Percentiles rank a stretch among this genome's conserved stretches.
Conservation (phyloP, 1,284 basidiomycete genomes). For the Trichosporon sp. region DNA sequence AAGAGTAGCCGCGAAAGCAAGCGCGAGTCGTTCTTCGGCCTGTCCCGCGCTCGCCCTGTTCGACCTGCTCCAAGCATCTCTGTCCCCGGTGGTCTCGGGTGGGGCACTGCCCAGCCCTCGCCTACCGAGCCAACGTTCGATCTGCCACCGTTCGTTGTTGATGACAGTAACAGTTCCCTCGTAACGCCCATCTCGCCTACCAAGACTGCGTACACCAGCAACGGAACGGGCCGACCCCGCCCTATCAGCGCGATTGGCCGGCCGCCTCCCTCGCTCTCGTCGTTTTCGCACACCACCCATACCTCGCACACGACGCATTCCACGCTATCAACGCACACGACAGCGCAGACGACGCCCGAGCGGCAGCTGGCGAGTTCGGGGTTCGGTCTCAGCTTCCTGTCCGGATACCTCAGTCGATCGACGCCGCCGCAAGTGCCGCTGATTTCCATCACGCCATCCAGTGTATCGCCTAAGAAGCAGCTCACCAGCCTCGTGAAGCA, state of each 20-base stretch:
- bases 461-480: slow-evolving; percentile 16
- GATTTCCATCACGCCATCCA: slow-evolving; percentile 18
- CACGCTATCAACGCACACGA: background rate
- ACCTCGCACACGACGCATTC: background rate
- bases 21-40: slow-evolving; percentile 46
- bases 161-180: slow-evolving; percentile 18
- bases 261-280: background rate
- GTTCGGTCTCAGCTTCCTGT: slow-evolving; percentile 21
- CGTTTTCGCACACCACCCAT: background rate
- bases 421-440: slow-evolving; percentile 13
- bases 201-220: background rate
- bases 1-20: slow-evolving; percentile 22
- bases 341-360: slow-evolving; percentile 12
- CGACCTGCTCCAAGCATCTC: slow-evolving; percentile 14
- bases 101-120: background rate
- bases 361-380: slow-evolving; percentile 6
- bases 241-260: background rate
- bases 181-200: slow-evolving; percentile 19
- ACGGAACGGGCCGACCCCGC: background rate
- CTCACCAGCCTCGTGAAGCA: slow-evolving; percentile 13
- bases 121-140: slow-evolving; percentile 13
- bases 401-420: slow-evolving; percentile 19
- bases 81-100: slow-evolving; percentile 4
- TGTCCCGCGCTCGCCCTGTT: slow-evolving; percentile 27
- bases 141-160: slow-evolving; percentile 23